These are phyloP conservation scores for Fusarium liriodendri DNA, from an alignment of 2,329 filamentous ascomycete species.

Conservation along the genomic window DNA sequence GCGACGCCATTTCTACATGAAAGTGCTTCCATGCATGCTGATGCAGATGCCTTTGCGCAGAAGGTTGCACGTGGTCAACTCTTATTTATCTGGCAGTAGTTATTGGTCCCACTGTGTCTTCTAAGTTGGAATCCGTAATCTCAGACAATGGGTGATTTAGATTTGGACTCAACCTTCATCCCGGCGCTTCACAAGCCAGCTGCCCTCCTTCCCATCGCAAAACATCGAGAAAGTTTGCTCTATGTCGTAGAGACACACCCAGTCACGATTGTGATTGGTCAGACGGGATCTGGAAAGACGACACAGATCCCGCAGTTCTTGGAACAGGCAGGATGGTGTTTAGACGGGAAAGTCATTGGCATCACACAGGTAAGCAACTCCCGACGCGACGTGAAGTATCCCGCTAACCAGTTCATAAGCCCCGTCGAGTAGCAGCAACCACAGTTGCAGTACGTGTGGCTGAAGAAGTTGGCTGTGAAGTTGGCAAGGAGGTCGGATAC, in stretches of 20 bases:
- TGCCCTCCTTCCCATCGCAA: slow-evolving; percentile 85
- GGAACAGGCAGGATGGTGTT: slow-evolving; percentile 88
- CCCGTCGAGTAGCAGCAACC: slow-evolving; percentile 88
- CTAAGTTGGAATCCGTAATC: background rate
- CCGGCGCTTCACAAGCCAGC: slow-evolving; percentile 88
- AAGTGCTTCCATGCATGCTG: background rate
- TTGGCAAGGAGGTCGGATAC: slow-evolving; percentile 93
- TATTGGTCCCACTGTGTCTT: background rate
- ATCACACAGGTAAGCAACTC: slow-evolving; percentile 81
- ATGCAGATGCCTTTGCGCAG: background rate
- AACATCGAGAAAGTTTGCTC: slow-evolving; percentile 81
- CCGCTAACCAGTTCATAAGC: slow-evolving; percentile 62
- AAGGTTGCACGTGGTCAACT: background rate
- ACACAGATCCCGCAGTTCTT: slow-evolving; percentile 96
- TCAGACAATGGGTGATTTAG: slow-evolving; percentile 64
- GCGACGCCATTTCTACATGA: background rate
- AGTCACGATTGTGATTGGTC: slow-evolving; percentile 90
- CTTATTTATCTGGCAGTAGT: background rate
- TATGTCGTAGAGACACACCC: slow-evolving; percentile 88
- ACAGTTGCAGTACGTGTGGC: slow-evolving; percentile 90
- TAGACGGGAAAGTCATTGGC: slow-evolving; percentile 83
- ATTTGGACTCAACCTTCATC: slow-evolving; percentile 72
- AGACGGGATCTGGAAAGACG: slow-evolving; percentile 95
- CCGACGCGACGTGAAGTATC: slow-evolving; percentile 18
- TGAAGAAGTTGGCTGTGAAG: slow-evolving; percentile 85